A percentile compares a stretch with the other conserved stretches of the same genome.
These are phyloP conservation scores for Dionaea muscipula DNA, from an alignment of 179 eudicot genomes.

Conservation along the genomic window DNA sequence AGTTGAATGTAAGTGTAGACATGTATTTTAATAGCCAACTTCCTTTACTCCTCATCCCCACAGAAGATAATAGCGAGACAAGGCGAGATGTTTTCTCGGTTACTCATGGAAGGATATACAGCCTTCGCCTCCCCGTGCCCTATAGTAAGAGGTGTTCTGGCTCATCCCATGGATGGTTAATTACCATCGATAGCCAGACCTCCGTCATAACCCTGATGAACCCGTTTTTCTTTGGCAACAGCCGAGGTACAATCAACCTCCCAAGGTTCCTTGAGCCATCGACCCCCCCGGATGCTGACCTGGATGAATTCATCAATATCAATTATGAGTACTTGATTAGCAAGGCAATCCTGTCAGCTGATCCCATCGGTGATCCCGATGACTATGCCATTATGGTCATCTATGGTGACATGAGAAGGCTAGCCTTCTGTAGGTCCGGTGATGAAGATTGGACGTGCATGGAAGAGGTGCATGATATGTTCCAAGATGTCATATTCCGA, in stretches of 20 bases:
- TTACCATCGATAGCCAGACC: slow-evolving; percentile 9
- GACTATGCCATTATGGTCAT: slow-evolving; percentile 11
- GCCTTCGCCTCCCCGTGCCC: slow-evolving; percentile 9
- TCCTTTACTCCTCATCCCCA: slow-evolving; percentile 12
- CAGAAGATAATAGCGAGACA: background rate
- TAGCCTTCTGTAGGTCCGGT: slow-evolving; percentile 17
- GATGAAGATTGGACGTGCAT: slow-evolving; percentile 13
- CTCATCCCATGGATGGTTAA: slow-evolving; percentile 18
- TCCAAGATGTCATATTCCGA: slow-evolving; percentile 8
- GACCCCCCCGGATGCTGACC: background rate
- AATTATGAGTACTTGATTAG: slow-evolving; percentile 9
- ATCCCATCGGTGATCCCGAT: slow-evolving; percentile 9
- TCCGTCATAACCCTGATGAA: slow-evolving; percentile 12
- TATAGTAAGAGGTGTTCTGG: slow-evolving; percentile 14
- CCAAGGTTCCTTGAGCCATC: slow-evolving; percentile 12
- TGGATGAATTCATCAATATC: background rate
- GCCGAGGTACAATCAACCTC: slow-evolving; percentile 11
- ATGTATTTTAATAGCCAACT: slow-evolving; percentile 6
- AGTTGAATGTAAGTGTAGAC: slow-evolving; percentile 5
- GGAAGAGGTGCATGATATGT: background rate
- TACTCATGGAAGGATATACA: slow-evolving; percentile 6
- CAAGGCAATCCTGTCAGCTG: slow-evolving; percentile 14
- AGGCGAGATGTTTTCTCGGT: slow-evolving; percentile 6
- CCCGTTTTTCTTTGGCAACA: slow-evolving; percentile 12
- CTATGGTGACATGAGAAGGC: slow-evolving; percentile 7